Percentiles rank a stretch among this genome's conserved stretches.
These are phyloP conservation scores for Solanum arcanum DNA, from an alignment of 257 asterid genomes.

Conservation along the genomic window DNA sequence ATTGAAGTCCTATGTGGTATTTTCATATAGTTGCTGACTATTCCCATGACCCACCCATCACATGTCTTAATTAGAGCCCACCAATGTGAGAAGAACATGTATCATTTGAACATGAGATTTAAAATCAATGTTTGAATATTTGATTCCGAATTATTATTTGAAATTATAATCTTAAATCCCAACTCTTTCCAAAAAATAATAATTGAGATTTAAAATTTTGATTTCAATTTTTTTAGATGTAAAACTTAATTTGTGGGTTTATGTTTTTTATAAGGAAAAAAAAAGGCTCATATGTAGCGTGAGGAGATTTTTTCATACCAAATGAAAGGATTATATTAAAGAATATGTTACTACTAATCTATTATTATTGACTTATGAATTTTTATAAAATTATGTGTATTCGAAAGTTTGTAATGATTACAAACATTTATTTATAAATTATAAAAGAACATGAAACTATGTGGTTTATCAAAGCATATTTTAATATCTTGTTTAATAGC, in stretches of 20 bases:
- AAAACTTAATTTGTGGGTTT: neutral
- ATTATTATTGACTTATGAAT: too few species aligned
- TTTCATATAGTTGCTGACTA: neutral
- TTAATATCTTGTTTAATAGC: neutral
- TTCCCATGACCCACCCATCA: neutral
- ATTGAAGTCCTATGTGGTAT: neutral
- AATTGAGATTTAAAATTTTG: neutral
- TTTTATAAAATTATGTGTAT: neutral
- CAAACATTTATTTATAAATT: too few species aligned
- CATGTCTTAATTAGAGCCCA: neutral
- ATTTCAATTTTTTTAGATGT: neutral
- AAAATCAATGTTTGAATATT: too few species aligned
- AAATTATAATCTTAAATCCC: too few species aligned
- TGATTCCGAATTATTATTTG: too few species aligned
- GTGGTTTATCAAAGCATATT: too few species aligned
- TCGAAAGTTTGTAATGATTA: neutral
- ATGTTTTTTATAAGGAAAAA: too few species aligned
- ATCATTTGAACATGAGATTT: too few species aligned
- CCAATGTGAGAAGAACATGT: neutral
- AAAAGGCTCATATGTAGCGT: neutral
- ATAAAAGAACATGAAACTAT: neutral
- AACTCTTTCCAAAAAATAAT: too few species aligned
- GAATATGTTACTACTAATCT: neutral
- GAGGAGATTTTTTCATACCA: neutral
- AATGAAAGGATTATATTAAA: neutral